A percentile compares a stretch with the other conserved stretches of the same genome.
Evolutionary conservation across 441 rosid genomes (phyloP).

Genomic region (Geranium incanum): DNA sequence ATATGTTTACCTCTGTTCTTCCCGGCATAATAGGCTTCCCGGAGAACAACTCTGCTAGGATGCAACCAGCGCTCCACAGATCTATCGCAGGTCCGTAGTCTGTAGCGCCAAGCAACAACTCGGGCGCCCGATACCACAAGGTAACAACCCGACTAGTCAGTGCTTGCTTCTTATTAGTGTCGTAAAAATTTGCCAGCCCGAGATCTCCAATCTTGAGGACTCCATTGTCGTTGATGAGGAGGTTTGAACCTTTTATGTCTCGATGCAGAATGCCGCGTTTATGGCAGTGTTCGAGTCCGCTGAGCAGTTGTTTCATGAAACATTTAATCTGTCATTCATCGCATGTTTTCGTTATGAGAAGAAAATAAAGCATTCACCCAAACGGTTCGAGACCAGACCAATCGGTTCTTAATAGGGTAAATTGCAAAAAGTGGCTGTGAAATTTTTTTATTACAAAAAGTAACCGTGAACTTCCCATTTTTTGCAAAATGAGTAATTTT

Average conservation of each 20-base stretch:
- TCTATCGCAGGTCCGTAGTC: conserved; percentile 81
- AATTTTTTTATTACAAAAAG: too few relatives aligned
- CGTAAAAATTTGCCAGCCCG: conserved; percentile 80
- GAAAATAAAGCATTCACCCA: too few relatives aligned
- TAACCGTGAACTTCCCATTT: too few relatives aligned
- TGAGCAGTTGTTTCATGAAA: conserved; percentile 73
- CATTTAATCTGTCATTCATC: conserved; percentile 69
- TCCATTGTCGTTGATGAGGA: conserved; percentile 79
- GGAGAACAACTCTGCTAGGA: conserved; percentile 86
- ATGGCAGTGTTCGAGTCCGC: conserved; percentile 90
- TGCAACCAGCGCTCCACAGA: conserved; percentile 95
- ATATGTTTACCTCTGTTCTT: conserved; percentile 72
- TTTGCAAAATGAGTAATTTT: too few relatives aligned
- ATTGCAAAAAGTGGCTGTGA: too few relatives aligned
- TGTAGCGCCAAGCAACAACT: conserved; percentile 91
- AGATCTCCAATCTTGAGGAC: conserved; percentile 89
- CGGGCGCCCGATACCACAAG: conserved; percentile 96
- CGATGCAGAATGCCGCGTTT: conserved; percentile 81
- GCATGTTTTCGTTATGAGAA: background rate
- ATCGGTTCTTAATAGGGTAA: too few relatives aligned
- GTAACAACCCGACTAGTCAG: conserved; percentile 95
- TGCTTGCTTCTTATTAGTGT: conserved; percentile 59
- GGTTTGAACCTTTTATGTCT: conserved; percentile 93
- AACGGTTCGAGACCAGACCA: too few relatives aligned
- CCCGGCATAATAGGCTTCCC: conserved; percentile 99